Percentiles rank a stretch among this genome's conserved stretches.
Evolutionary conservation across 208 protist genomes (phyloP).

Genomic region (Leptomonas pyrrhocoris): DNA sequence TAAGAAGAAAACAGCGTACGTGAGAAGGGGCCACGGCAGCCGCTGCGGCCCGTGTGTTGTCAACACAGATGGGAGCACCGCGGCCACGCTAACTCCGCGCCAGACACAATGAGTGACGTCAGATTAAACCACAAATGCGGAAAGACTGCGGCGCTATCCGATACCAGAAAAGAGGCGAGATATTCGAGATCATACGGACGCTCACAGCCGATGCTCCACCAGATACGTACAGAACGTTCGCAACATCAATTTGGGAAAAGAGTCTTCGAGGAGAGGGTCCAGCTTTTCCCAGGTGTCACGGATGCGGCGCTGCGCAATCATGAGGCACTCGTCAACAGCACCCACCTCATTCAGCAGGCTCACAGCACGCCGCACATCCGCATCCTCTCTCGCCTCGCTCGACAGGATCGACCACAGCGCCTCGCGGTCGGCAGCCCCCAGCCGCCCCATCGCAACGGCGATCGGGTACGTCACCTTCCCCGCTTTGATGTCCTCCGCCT

Average conservation of each 20-base stretch:
- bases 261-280: constrained; percentile 44
- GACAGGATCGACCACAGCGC: constrained; percentile 44
- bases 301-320: constrained; percentile 38
- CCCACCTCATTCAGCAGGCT: constrained; percentile 32
- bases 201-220: constrained; percentile 26
- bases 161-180: no score
- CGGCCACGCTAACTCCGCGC: no score
- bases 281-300: constrained; percentile 45
- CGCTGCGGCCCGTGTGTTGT: no score
- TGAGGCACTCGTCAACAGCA: constrained; percentile 39
- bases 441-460: constrained; percentile 43
- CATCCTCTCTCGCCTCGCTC: constrained; percentile 18
- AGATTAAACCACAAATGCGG: no score
- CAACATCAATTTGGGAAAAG: constrained; percentile 61
- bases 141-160: no score
- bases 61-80: no score
- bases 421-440: constrained; percentile 35
- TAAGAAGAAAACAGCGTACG: no score
- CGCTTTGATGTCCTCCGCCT: constrained; percentile 49
- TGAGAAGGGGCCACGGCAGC: no score
- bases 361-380: constrained; percentile 34
- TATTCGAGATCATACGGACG: neutral
- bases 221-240: constrained; percentile 51
- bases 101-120: no score
- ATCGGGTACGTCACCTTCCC: constrained; percentile 76